Percentiles rank a stretch among this genome's conserved stretches.
phyloP scores from a whole-genome alignment of 176 grass and related monocot species.

The Carex pumila region DNA sequence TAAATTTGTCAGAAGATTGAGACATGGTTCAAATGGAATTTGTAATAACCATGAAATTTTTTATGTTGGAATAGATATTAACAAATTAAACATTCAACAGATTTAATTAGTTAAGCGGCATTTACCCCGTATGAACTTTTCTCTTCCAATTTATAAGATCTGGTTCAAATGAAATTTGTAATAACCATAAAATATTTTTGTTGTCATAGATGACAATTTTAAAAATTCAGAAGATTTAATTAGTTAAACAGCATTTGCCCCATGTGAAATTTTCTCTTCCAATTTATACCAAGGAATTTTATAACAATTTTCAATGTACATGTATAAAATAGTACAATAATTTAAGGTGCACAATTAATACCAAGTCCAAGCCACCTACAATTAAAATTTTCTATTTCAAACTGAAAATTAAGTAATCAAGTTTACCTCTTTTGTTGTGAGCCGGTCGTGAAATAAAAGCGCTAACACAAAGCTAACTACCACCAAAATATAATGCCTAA shows the following conservation, averaged over 20 bases:
- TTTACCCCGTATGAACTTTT: not conserved
- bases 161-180: not conserved
- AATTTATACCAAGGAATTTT: not conserved
- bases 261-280: not conserved
- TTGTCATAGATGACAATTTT: not conserved
- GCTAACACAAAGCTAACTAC: constrained; percentile 34
- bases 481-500: constrained; percentile 51
- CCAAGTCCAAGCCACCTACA: not conserved
- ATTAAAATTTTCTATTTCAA: not conserved
- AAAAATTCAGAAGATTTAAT: not conserved
- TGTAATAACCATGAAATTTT: not conserved
- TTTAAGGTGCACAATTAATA: not conserved
- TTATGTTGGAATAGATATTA: not conserved
- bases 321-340: not conserved
- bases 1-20: not conserved
- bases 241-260: not conserved
- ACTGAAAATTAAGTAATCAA: not conserved
- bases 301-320: not conserved
- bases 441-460: constrained; percentile 68
- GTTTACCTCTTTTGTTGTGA: constrained; percentile 71
- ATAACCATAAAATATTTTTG: not conserved
- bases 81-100: not conserved
- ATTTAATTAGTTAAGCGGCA: not conserved
- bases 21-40: not conserved
- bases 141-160: too few relatives aligned